Evolutionary conservation across 441 rosid species (phyloP).

Genomic region (Adansonia grandidieri): DNA sequence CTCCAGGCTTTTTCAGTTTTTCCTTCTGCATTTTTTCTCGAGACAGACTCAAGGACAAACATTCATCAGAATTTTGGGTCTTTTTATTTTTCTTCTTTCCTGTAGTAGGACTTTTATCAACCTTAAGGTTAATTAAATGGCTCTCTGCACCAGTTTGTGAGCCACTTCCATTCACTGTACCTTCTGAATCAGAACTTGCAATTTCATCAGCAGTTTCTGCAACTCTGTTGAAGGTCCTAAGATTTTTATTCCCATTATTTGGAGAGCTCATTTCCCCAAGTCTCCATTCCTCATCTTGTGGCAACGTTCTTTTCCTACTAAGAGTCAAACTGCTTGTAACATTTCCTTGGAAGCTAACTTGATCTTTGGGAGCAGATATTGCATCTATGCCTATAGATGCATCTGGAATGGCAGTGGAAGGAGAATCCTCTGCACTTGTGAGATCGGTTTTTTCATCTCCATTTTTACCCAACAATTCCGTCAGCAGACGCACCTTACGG

Average conservation of each 20-base stretch:
- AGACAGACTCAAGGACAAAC: slow-evolving; percentile 38
- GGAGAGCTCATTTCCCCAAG: slow-evolving; percentile 43
- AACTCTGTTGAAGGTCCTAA: slow-evolving; percentile 40
- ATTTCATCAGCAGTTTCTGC: slow-evolving; percentile 41
- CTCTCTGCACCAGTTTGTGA: slow-evolving; percentile 39
- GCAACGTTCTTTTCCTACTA: slow-evolving; percentile 62
- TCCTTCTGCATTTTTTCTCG: slow-evolving; percentile 42
- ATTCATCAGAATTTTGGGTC: slow-evolving; percentile 43
- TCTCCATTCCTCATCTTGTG: slow-evolving; percentile 48
- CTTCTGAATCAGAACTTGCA: slow-evolving; percentile 45
- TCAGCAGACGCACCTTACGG: slow-evolving; percentile 70
- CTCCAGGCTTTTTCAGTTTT: slow-evolving; percentile 37
- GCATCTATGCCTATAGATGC: slow-evolving; percentile 38
- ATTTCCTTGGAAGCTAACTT: slow-evolving; percentile 39
- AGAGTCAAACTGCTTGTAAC: slow-evolving; percentile 39
- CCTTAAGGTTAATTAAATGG: slow-evolving; percentile 43
- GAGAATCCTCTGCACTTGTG: slow-evolving; percentile 41
- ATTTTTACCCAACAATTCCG: slow-evolving; percentile 62
- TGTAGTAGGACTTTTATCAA: slow-evolving; percentile 41
- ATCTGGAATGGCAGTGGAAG: slow-evolving; percentile 38
- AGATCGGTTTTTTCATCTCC: slow-evolving; percentile 38
- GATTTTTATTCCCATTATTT: slow-evolving; percentile 42
- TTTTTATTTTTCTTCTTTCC: slow-evolving; percentile 61
- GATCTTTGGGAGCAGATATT: slow-evolving; percentile 35
- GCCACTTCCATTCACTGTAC: slow-evolving; percentile 37